These are phyloP conservation scores for Trypethelium eluteriae DNA, from an alignment of 495 filamentous ascomycete species.

Conservation along the genomic window DNA sequence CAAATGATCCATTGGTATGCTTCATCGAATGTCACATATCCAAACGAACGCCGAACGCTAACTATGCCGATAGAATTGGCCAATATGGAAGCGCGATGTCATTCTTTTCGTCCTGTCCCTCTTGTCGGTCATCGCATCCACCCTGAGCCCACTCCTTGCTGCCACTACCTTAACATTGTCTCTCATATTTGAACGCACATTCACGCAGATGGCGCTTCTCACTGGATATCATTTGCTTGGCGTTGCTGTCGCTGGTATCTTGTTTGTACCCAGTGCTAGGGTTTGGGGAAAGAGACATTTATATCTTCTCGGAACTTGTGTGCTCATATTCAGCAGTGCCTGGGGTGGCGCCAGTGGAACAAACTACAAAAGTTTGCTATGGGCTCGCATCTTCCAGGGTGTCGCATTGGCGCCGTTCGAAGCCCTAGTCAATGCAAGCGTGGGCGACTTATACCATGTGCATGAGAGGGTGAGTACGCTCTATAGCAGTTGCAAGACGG, in stretches of 20 bases:
- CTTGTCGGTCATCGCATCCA: conserved; percentile 70
- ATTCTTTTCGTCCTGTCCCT: conserved; percentile 72
- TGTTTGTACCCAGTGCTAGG: conserved; percentile 80
- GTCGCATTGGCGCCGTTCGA: conserved; percentile 42
- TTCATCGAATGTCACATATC: conserved; percentile 7
- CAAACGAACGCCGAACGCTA: conserved; percentile 16
- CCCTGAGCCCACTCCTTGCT: conserved; percentile 75
- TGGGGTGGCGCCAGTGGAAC: conserved; percentile 70
- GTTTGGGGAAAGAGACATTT: conserved; percentile 89
- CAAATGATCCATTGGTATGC: conserved; percentile 47
- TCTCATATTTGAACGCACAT: conserved; percentile 49
- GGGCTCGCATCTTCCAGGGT: conserved; percentile 48
- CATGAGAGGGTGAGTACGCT: conserved; percentile 40
- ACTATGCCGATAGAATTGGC: conserved; percentile 65
- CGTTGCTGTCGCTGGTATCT: conserved; percentile 67
- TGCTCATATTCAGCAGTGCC: conserved; percentile 61
- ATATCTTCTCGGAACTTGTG: conserved; percentile 68
- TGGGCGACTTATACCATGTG: conserved; percentile 35
- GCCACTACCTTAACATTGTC: conserved; percentile 72
- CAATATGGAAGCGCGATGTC: conserved; percentile 74
- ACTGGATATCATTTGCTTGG: conserved; percentile 86
- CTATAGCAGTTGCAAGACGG: conserved; percentile 19
- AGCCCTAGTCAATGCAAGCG: conserved; percentile 39
- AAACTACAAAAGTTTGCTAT: conserved; percentile 63
- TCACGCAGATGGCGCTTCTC: conserved; percentile 67